These are phyloP conservation scores for Fusarium liriodendri DNA, from an alignment of 2,329 filamentous ascomycete species.

Conservation along the genomic window DNA sequence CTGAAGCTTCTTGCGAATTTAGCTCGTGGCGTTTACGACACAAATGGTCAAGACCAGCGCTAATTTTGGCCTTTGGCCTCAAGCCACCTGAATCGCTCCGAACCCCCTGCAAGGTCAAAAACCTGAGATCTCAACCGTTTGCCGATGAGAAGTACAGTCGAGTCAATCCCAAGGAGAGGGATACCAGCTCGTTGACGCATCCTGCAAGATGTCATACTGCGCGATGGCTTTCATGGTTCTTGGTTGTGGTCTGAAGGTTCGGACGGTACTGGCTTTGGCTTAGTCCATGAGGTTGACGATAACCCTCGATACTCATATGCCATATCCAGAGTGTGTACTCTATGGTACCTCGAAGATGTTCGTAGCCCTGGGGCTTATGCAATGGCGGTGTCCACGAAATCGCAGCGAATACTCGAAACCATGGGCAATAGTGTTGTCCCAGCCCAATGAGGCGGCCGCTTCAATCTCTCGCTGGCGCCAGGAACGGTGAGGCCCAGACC, in stretches of 20 bases:
- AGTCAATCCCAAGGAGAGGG: neutral
- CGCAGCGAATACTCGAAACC: neutral
- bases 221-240: neutral
- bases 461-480: neutral
- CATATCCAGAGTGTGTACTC: neutral
- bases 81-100: slow-evolving; percentile 22
- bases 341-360: neutral
- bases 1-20: slow-evolving; percentile 22
- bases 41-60: slow-evolving; percentile 18
- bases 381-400: neutral
- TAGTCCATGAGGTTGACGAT: neutral
- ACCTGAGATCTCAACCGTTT: neutral
- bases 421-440: slow-evolving; percentile 8
- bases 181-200: neutral
- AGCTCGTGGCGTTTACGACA: slow-evolving; percentile 16
- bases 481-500: slow-evolving; percentile 25
- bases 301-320: neutral
- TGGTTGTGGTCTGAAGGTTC: neutral
- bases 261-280: neutral
- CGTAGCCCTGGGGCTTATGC: neutral
- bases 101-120: slow-evolving; percentile 26
- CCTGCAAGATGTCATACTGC: neutral
- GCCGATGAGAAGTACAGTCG: neutral
- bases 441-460: neutral
- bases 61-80: slow-evolving; percentile 1